Evolutionary conservation across 2,329 filamentous ascomycete genomes (phyloP).

Genomic region (Fusarium poae): DNA sequence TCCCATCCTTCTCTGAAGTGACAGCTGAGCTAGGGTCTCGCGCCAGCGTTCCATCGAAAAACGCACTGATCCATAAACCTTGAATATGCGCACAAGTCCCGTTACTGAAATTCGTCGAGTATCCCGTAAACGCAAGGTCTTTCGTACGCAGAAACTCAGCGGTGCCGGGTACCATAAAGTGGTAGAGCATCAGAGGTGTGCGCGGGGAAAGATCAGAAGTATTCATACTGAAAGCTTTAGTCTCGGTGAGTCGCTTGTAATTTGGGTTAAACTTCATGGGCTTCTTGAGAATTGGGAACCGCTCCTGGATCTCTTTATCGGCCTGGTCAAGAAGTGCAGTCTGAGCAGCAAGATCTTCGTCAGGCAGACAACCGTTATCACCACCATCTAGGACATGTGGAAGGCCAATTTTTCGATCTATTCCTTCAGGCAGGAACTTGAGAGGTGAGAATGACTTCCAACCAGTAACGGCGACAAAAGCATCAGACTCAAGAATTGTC

Average conservation of each 20-base stretch:
- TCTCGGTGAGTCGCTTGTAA: neutral
- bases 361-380: fast-evolving
- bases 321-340: fast-evolving
- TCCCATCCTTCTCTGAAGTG: fast-evolving
- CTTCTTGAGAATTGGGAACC: neutral
- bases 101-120: constrained; percentile 8
- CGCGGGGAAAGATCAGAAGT: neutral
- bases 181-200: constrained; percentile 7
- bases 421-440: neutral
- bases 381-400: neutral
- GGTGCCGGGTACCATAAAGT: constrained; percentile 7
- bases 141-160: neutral
- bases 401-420: constrained; percentile 3
- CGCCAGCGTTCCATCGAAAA: neutral
- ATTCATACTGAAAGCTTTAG: neutral
- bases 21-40: neutral
- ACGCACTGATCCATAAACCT: constrained; percentile 11
- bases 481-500: constrained; percentile 57
- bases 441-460: constrained; percentile 55
- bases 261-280: neutral
- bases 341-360: neutral
- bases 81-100: constrained; percentile 8
- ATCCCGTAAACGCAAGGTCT: constrained; percentile 8
- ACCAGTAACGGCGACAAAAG: constrained; percentile 64
- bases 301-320: neutral